phyloP scores from a whole-genome alignment of 108 stramenopile genomes.

The Cylindrotheca closterium region DNA sequence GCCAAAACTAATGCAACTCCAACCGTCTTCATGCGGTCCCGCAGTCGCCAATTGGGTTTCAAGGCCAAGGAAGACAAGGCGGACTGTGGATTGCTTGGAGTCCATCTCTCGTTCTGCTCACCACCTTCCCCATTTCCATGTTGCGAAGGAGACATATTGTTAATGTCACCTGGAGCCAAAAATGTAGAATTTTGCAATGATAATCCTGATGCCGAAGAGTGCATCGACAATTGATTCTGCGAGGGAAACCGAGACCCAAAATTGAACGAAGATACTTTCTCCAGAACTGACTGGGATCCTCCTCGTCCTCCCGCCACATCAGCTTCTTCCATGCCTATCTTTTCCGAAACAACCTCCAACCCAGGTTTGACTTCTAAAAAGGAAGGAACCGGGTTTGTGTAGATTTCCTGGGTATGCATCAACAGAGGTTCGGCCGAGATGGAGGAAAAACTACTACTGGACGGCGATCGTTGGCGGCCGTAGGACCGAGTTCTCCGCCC shows the following conservation, averaged over 20 bases:
- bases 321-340: constrained; percentile 11
- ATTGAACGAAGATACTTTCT: constrained; percentile 28
- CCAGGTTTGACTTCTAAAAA: not conserved
- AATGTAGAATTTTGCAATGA: not conserved
- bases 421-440: no score
- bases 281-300: constrained; percentile 17
- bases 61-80: not conserved
- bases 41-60: constrained; percentile 88
- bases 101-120: not conserved
- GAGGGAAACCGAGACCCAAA: constrained; percentile 9
- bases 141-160: not conserved
- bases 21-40: constrained; percentile 93
- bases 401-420: not conserved
- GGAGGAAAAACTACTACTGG: no score
- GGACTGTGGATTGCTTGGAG: not conserved
- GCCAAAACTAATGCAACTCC: constrained; percentile 93
- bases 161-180: no score
- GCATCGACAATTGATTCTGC: not conserved
- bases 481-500: no score
- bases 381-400: not conserved
- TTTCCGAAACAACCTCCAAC: not conserved
- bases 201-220: no score
- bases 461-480: no score
- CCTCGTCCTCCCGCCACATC: constrained; percentile 28
- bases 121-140: not conserved